Evolutionary conservation across 2,329 filamentous ascomycete genomes (phyloP).

Genomic region (Penicillium capsulatum): DNA sequence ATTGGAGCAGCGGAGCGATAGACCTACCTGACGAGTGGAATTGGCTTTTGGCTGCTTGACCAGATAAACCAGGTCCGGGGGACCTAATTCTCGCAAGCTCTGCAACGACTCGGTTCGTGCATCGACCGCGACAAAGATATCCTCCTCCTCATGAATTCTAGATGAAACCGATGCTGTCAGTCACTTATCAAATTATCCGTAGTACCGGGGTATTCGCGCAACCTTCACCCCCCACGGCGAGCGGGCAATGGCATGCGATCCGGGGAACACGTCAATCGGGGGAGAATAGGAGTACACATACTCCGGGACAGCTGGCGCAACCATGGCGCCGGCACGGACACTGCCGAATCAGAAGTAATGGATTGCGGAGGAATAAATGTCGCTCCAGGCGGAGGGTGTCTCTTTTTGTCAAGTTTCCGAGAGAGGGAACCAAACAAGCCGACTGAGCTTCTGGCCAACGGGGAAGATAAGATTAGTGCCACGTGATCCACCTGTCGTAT

Average conservation of each 20-base stretch:
- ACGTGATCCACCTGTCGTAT: too few species aligned
- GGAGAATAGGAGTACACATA: constrained; percentile 44
- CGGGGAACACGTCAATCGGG: constrained; percentile 28
- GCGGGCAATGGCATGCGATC: constrained; percentile 18
- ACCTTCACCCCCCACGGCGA: constrained; percentile 2
- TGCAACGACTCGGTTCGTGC: constrained; percentile 84
- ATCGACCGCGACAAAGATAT: constrained; percentile 80
- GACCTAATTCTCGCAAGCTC: constrained; percentile 84
- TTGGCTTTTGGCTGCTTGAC: constrained; percentile 68
- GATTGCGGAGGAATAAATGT: not conserved
- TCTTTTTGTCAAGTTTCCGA: not conserved
- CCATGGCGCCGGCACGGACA: constrained; percentile 51
- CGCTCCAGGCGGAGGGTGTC: not conserved
- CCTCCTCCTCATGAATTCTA: constrained; percentile 89
- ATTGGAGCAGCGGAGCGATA: not conserved
- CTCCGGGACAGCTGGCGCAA: constrained; percentile 72
- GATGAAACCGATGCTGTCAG: constrained; percentile 18
- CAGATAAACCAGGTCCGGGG: constrained; percentile 91
- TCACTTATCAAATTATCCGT: not conserved
- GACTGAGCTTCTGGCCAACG: constrained; percentile 17
- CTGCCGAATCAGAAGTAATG: constrained; percentile 7
- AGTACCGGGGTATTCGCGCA: constrained; percentile 2
- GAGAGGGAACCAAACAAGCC: constrained; percentile 10
- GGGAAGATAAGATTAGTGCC: too few species aligned
- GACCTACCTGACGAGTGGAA: constrained; percentile 52